Conservation (phyloP, 2,329 filamentous ascomycete species). For the Fusarium compactum region DNA sequence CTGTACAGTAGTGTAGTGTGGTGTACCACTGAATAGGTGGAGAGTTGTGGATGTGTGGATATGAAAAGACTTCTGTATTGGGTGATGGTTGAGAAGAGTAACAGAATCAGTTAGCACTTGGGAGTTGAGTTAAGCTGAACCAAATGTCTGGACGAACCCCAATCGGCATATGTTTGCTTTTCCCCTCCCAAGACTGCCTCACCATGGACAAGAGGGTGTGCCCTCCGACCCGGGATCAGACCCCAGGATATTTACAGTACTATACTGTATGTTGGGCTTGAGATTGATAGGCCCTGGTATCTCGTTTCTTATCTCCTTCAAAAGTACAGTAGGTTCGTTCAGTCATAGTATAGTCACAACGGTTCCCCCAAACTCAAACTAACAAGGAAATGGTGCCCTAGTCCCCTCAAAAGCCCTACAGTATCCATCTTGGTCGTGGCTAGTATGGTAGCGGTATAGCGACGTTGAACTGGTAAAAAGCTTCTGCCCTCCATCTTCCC, state of each 20-base stretch:
- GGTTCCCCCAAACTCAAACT: constrained; percentile 19
- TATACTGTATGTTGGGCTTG: background rate
- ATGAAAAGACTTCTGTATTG: constrained; percentile 14
- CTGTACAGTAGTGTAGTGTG: background rate
- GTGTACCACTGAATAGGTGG: background rate
- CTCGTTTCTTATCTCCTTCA: constrained; percentile 5
- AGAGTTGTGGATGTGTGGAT: background rate
- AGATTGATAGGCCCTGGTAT: constrained; percentile 4
- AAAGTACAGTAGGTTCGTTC: background rate
- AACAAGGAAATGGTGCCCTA: background rate
- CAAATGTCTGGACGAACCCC: constrained; percentile 22
- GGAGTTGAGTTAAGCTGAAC: constrained; percentile 12
- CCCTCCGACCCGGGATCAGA: background rate
- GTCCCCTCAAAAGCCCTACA: constrained; percentile 34
- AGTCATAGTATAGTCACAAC: constrained; percentile 12
- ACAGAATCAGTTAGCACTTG: background rate
- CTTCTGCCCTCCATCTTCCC: constrained; percentile 27
- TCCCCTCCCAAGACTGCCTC: background rate
- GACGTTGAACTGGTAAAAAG: constrained; percentile 23
- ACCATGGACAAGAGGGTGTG: background rate
- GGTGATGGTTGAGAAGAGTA: constrained; percentile 12
- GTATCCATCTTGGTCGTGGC: constrained; percentile 5
- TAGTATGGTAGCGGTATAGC: constrained; percentile 31
- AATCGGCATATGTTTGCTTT: background rate
- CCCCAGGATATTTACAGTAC: background rate